phyloP scores from a whole-genome alignment of 2,329 filamentous ascomycete genomes.

The Sporothrix variecibatus region DNA sequence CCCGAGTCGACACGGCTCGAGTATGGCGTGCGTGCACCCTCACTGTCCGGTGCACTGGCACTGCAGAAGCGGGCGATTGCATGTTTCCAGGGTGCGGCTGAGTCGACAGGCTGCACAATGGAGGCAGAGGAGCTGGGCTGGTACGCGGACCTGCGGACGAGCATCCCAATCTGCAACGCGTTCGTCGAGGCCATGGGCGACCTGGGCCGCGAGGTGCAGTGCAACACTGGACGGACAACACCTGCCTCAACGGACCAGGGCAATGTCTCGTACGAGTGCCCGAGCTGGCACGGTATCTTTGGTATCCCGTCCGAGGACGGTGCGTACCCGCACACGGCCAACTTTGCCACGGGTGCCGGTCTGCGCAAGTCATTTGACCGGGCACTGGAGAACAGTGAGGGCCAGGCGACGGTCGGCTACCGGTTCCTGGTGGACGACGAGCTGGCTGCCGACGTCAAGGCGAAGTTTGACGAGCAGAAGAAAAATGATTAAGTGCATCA shows the following conservation, averaged over 20 bases:
- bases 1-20: conserved; percentile 42
- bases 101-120: conserved; percentile 39
- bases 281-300: conserved; percentile 48
- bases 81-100: conserved; percentile 41
- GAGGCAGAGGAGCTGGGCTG: conserved; percentile 35
- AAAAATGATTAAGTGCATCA: neutral
- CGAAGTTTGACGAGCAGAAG: conserved; percentile 40
- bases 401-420: conserved; percentile 24
- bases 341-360: conserved; percentile 23
- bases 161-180: conserved; percentile 47
- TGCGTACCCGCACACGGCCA: conserved; percentile 23
- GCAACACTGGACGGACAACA: conserved; percentile 41
- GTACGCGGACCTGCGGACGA: conserved; percentile 39
- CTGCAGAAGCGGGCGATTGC: conserved; percentile 36
- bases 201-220: conserved; percentile 32
- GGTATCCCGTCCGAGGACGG: conserved; percentile 25
- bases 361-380: conserved; percentile 22
- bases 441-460: conserved; percentile 35
- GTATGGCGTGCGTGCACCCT: conserved; percentile 48
- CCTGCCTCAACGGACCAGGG: conserved; percentile 59
- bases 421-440: conserved; percentile 25
- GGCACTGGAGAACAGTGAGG: conserved; percentile 25
- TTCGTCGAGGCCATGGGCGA: conserved; percentile 34
- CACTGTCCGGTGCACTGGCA: conserved; percentile 39
- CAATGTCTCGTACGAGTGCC: conserved; percentile 46